Conservation (phyloP, 2,329 filamentous ascomycete species). For the Chaetoscypha palmicola region DNA sequence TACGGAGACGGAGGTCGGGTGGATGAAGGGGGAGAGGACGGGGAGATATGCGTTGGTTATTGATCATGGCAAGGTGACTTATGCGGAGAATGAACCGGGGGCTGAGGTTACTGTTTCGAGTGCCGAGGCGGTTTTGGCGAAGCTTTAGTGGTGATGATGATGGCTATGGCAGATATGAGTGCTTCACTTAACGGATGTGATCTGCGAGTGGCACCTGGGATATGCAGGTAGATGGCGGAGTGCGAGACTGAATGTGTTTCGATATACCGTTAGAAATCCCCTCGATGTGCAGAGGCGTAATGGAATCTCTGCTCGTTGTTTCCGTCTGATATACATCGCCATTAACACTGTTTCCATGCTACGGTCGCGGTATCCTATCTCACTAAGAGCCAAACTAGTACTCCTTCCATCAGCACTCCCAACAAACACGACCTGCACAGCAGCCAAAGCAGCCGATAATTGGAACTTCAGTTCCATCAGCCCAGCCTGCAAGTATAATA, state of each 20-base stretch:
- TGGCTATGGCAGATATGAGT: neutral
- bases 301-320: no score
- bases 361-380: neutral
- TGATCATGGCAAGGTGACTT: conserved; percentile 60
- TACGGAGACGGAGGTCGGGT: conserved; percentile 54
- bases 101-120: conserved; percentile 27
- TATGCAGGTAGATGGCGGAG: no score
- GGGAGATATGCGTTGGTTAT: conserved; percentile 60
- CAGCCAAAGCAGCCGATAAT: neutral
- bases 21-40: conserved; percentile 54
- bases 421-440: neutral
- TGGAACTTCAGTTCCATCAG: conserved; percentile 17
- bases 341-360: no score
- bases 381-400: neutral
- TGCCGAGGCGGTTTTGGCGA: conserved; percentile 29
- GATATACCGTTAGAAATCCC: no score
- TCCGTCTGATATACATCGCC: no score
- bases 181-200: no score
- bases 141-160: conserved; percentile 18
- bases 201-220: no score
- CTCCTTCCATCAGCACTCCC: neutral
- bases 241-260: no score
- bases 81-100: conserved; percentile 55
- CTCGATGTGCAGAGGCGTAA: no score
- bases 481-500: conserved; percentile 30